These are phyloP conservation scores for Alnus glutinosa DNA, from an alignment of 306 rosid genomes.

Conservation along the genomic window DNA sequence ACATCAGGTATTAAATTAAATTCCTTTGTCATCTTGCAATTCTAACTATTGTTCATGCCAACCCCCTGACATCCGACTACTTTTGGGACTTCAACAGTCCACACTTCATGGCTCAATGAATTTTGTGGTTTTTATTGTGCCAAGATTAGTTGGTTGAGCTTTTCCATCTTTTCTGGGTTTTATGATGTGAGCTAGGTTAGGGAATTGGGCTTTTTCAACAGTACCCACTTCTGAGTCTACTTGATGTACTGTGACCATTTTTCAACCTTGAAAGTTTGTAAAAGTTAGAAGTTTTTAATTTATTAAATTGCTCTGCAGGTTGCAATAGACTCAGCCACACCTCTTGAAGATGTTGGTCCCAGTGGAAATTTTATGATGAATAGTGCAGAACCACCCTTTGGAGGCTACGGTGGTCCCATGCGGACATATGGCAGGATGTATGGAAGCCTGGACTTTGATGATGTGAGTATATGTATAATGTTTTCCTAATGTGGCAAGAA, in stretches of 20 bases:
- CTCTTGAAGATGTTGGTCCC: constrained; percentile 83
- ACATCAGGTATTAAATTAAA: constrained; percentile 60
- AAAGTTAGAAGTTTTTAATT: background rate
- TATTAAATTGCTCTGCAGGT: constrained; percentile 41
- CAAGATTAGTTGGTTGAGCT: background rate
- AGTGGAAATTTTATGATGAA: constrained; percentile 66
- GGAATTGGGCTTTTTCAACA: background rate
- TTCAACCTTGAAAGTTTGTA: background rate
- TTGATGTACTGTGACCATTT: background rate
- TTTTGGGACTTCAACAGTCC: background rate
- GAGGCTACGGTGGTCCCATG: constrained; percentile 81
- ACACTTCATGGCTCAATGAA: background rate
- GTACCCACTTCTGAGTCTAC: background rate
- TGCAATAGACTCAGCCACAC: constrained; percentile 83
- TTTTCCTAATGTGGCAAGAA: background rate
- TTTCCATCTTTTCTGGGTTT: background rate
- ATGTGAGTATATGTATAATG: constrained; percentile 55
- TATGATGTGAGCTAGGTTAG: background rate
- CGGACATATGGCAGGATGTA: constrained; percentile 94
- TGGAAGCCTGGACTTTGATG: constrained; percentile 81
- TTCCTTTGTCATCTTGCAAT: constrained; percentile 6
- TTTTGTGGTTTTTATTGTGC: background rate
- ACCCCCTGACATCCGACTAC: background rate
- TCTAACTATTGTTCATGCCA: background rate
- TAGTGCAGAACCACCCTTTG: constrained; percentile 61